Conservation (phyloP, 2,329 filamentous ascomycete genomes). For the Xylaria sp. region DNA sequence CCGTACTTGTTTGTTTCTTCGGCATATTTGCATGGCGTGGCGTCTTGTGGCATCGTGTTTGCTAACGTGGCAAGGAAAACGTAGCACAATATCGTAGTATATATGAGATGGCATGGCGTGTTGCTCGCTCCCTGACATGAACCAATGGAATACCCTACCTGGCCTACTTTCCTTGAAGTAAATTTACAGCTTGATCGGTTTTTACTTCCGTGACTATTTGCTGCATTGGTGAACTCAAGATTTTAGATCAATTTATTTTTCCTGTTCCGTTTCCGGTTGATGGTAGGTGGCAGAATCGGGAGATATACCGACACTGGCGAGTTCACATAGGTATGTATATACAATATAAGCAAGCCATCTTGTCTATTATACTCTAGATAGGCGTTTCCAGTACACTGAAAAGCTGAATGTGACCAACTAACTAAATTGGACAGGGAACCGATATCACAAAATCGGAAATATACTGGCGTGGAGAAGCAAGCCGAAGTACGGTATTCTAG, state of each 20-base stretch:
- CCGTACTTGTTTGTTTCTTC: conserved; percentile 5
- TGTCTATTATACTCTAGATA: too few relatives aligned
- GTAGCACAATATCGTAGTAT: conserved; percentile 9
- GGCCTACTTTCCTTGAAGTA: background rate
- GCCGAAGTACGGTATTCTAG: too few relatives aligned
- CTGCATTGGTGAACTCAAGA: background rate
- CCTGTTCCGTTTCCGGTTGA: too few relatives aligned
- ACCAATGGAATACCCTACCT: background rate
- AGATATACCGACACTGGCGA: too few relatives aligned
- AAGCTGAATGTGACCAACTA: too few relatives aligned
- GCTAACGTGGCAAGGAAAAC: background rate
- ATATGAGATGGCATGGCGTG: conserved; percentile 21
- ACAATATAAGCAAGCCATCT: too few relatives aligned
- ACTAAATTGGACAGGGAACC: too few relatives aligned
- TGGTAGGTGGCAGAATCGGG: too few relatives aligned
- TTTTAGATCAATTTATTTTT: too few relatives aligned
- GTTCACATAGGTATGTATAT: background rate
- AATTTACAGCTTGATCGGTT: background rate
- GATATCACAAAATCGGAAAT: too few relatives aligned
- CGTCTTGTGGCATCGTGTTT: conserved; percentile 23
- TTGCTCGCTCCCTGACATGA: conserved; percentile 9
- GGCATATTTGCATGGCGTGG: conserved; percentile 25
- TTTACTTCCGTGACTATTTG: background rate
- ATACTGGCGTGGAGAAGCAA: too few relatives aligned
- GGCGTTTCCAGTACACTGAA: too few relatives aligned